Conservation (phyloP, 23 red algal species). For the Agarophyton chilense region DNA sequence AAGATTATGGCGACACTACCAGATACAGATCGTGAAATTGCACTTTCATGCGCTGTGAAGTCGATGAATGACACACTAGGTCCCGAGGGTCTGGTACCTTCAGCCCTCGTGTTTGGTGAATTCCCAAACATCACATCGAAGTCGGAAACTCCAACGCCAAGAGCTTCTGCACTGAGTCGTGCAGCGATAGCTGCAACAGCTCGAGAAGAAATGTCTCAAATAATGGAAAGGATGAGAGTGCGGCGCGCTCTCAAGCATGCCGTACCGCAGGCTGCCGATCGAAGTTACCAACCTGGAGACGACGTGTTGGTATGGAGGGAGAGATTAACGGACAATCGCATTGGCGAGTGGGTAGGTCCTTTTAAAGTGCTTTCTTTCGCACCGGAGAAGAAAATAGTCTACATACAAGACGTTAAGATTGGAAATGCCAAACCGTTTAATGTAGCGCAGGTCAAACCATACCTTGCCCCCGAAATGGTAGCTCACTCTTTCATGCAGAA, state of each 20-base stretch:
- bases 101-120: constrained; percentile 21
- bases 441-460: constrained; percentile 23
- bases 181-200: not conserved
- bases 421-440: not conserved
- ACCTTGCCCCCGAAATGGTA: not conserved
- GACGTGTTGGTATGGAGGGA: constrained; percentile 22
- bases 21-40: not conserved
- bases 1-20: not conserved
- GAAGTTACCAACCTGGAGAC: not conserved
- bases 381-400: not conserved
- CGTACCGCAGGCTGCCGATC: not conserved
- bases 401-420: not conserved
- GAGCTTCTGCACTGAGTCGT: no score
- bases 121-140: not conserved
- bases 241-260: not conserved
- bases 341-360: constrained; percentile 39
- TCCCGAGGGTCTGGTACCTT: constrained; percentile 7
- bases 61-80: constrained; percentile 41
- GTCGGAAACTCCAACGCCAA: not conserved
- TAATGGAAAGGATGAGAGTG: not conserved
- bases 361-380: not conserved
- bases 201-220: not conserved
- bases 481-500: constrained; percentile 4
- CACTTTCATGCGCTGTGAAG: not conserved
- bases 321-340: not conserved